Percentiles rank a stretch among this genome's conserved stretches.
These are phyloP conservation scores for Diplogelasinospora grovesii DNA, from an alignment of 495 filamentous ascomycete species.

Conservation along the genomic window DNA sequence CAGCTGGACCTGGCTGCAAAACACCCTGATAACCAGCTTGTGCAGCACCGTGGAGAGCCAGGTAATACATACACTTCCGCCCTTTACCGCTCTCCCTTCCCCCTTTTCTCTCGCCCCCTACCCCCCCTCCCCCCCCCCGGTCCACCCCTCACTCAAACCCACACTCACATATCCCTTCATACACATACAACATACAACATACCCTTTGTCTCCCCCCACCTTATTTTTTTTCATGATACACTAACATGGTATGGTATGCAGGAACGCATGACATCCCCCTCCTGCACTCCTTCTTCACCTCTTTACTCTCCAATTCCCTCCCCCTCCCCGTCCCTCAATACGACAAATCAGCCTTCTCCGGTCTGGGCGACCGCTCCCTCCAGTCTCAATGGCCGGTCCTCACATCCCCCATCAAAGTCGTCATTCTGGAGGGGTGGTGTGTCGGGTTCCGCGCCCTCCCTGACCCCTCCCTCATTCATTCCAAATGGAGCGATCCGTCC, in stretches of 20 bases:
- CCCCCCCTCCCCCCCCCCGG: background rate
- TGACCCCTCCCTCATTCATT: slow-evolving; percentile 44
- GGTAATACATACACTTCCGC: slow-evolving; percentile 21
- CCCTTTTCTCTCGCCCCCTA: background rate
- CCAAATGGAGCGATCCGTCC: slow-evolving; percentile 45
- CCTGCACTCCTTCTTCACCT: slow-evolving; percentile 54
- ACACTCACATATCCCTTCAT: background rate
- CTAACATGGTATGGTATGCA: too few species aligned
- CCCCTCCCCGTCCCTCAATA: slow-evolving; percentile 66
- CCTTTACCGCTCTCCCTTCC: background rate
- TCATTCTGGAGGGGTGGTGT: slow-evolving; percentile 91
- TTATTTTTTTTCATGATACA: background rate
- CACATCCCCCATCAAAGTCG: slow-evolving; percentile 42
- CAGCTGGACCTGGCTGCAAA: slow-evolving; percentile 61
- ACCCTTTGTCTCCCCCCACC: too few species aligned
- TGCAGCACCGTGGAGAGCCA: slow-evolving; percentile 79
- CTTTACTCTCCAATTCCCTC: slow-evolving; percentile 45
- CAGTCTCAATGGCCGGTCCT: slow-evolving; percentile 59
- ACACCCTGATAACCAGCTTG: slow-evolving; percentile 63
- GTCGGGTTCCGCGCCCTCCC: slow-evolving; percentile 75
- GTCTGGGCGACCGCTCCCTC: slow-evolving; percentile 70
- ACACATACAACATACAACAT: background rate
- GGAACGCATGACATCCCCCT: slow-evolving; percentile 78
- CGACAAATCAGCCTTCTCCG: slow-evolving; percentile 73
- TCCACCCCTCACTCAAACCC: background rate